Evolutionary conservation across 2,329 filamentous ascomycete genomes (phyloP).

Genomic region (Xylaria sp.): DNA sequence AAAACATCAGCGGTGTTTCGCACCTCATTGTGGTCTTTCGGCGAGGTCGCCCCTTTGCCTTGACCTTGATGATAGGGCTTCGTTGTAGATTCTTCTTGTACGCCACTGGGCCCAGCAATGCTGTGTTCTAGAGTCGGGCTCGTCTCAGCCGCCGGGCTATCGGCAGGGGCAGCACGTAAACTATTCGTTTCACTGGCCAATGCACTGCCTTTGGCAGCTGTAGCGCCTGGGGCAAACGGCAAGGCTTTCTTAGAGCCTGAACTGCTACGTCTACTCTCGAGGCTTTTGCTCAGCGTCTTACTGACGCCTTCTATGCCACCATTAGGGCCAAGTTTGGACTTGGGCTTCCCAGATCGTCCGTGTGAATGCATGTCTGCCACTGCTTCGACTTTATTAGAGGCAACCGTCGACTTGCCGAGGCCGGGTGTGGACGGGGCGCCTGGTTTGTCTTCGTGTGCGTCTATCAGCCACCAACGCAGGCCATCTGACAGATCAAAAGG

Average conservation of each 20-base stretch:
- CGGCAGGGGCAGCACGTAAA: slow-evolving; percentile 60
- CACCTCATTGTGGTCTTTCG: slow-evolving; percentile 58
- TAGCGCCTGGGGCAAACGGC: slow-evolving; percentile 60
- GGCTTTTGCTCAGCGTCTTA: slow-evolving; percentile 83
- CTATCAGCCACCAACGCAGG: slow-evolving; percentile 93
- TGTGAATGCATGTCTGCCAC: slow-evolving; percentile 75
- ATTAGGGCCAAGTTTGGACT: slow-evolving; percentile 57
- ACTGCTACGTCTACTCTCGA: slow-evolving; percentile 91
- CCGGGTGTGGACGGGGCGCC: slow-evolving; percentile 92
- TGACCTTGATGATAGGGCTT: slow-evolving; percentile 35
- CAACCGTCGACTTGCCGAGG: slow-evolving; percentile 89
- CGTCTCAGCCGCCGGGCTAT: slow-evolving; percentile 47
- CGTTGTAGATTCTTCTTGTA: slow-evolving; percentile 43
- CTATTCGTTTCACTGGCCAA: slow-evolving; percentile 69
- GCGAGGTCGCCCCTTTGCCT: slow-evolving; percentile 37
- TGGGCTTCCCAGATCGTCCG: slow-evolving; percentile 53
- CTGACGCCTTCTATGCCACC: slow-evolving; percentile 77
- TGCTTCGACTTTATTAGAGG: slow-evolving; percentile 86
- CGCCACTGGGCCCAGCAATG: slow-evolving; percentile 42
- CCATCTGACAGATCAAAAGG: slow-evolving; percentile 97
- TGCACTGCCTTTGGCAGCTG: slow-evolving; percentile 60
- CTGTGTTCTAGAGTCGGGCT: slow-evolving; percentile 50
- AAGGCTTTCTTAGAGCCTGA: slow-evolving; percentile 82
- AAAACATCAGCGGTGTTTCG: slow-evolving; percentile 61
- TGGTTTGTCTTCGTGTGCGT: slow-evolving; percentile 91